Conservation (phyloP, 2,329 filamentous ascomycete genomes). For the Fusarium foetens region DNA sequence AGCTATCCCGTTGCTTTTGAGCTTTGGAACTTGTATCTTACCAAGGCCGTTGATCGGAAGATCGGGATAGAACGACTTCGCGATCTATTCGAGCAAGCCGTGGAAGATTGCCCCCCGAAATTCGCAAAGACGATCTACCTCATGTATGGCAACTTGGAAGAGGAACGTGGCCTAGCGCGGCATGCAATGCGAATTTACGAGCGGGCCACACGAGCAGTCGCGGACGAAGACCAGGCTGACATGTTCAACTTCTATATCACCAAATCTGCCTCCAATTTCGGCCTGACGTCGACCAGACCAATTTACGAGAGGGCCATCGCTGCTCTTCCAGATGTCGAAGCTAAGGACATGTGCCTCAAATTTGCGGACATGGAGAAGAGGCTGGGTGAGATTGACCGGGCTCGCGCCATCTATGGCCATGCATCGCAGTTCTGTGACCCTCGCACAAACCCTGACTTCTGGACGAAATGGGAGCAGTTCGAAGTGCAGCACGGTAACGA, state of each 20-base stretch:
- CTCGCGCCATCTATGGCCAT: constrained; percentile 94
- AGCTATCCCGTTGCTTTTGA: constrained; percentile 98
- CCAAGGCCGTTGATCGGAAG: constrained; percentile 95
- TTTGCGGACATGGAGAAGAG: constrained; percentile 97
- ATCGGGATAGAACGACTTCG: constrained; percentile 93
- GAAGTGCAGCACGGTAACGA: constrained; percentile 99
- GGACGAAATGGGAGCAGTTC: constrained; percentile 96
- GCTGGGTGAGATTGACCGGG: constrained; percentile 92
- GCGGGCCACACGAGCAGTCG: constrained; percentile 91
- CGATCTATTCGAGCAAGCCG: constrained; percentile 96
- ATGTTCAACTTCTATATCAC: constrained; percentile 99
- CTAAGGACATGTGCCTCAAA: constrained; percentile 97
- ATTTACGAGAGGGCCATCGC: constrained; percentile 98
- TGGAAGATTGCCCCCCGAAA: constrained; percentile 92
- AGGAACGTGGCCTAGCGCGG: constrained; percentile 91
- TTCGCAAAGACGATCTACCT: constrained; percentile 96
- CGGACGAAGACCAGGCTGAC: constrained; percentile 91
- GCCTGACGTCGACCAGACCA: constrained; percentile 89
- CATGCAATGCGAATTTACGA: constrained; percentile 99
- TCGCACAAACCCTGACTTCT: constrained; percentile 87
- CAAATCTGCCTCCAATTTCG: constrained; percentile 97
- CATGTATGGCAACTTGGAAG: constrained; percentile 98
- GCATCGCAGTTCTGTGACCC: constrained; percentile 98
- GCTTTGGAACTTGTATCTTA: constrained; percentile 97
- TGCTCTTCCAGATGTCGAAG: constrained; percentile 91